Base-by-base conservation (phyloP, 1,284 basidiomycete genomes). In the Cutaneotrichosporon dermatis region DNA sequence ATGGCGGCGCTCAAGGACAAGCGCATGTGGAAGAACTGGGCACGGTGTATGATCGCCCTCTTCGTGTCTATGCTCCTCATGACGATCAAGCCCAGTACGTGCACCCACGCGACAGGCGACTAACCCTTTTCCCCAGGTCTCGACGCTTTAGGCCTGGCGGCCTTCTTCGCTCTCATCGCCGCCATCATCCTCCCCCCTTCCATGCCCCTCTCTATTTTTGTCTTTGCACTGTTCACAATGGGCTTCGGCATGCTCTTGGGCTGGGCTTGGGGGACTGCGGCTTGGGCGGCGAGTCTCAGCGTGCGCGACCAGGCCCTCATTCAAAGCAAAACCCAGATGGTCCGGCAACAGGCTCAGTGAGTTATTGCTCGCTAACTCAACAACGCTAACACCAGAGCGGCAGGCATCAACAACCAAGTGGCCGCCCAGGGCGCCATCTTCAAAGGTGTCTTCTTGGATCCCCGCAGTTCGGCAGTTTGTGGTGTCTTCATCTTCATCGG, bases 221-320 rank as follows among this genome's bases (percentile, higher is more conserved):
- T 76, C 15, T 70, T 78, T 51, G 80, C 77, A 7, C 77, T 83
- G 6, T 61, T 79, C 4, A 84, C 82, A 1, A 67, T 88, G 16
- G 69, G 83, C 2, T 16, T 84, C 59, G 88, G 89, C 0, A 80
- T 88, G 75, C 75, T 83, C 1, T 53, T 88, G 4, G 89, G 89
- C 7, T 91, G 89, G 89, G 89, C 84, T 0, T 83, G 87, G 80
- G 86, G 86, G 4, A 81, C 79, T 41, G 88, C 87, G 1, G 85
- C 83, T 0, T 89, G 89, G 86, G 85, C 83, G 3, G 83, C 86
- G 1, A 84, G 83, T 0, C 69, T 85, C 1, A 75, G 80, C n/a
- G 85, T 83, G 0, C 79, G 88, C 41, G 80, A 81, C 67, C 79
- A 83, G 55, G 73, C 80, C 0, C 70, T 87, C 10, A 15, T 55